Evolutionary conservation across 2,329 filamentous ascomycete species (phyloP), one percentile per base, ranked within the genome.

Genomic region (Alternaria panax): DNA sequence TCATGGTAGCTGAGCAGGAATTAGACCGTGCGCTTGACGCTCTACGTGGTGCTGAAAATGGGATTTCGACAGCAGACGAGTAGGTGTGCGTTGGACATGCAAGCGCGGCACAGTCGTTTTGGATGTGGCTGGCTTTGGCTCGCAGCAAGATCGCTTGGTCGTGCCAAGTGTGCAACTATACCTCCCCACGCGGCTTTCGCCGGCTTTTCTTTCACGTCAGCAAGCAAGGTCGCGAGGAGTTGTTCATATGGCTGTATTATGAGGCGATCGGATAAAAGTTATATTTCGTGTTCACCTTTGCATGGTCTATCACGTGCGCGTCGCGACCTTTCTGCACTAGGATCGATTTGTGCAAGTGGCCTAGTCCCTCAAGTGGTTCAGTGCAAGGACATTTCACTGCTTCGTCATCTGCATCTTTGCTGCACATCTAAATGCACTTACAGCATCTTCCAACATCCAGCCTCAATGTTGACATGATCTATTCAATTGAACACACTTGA

Each of bases 1-100:
- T 98, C 9, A 93, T 98, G 72, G 86, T 98, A 38, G 87, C 88
- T 4, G 86, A 90, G 63, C 87, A 90, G 68, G 91, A 94, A 73
- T 83, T 93, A 43, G 82, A 84, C n/a, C 86, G 86, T 57, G 93
- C 92, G 0, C 81, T 97, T 67, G 85, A 86, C 46, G 92, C 92
- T 6, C 78, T 97, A 72, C 82, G 70, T 32, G 76, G 77, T 45
- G 76, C 67, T 3, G 76, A 76, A 47, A 76, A 77, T 56, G 72
- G 73, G 14, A 24, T 54, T 12, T 28, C 18, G 1, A 18, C 20
- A 16, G 5, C 27, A 48, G 14, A 48, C 11, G 45, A 36, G 20
- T 48, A 48, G 45, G 24, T 7, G 30, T 48, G 30, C 20, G 30
- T 14, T 16, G 38, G 12, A 12, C 14, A 22, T 36, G 3, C 5